Evolutionary conservation across 305 asterid genomes (phyloP), one percentile per base, ranked within the genome.

Genomic region (Plantago coronopus): DNA sequence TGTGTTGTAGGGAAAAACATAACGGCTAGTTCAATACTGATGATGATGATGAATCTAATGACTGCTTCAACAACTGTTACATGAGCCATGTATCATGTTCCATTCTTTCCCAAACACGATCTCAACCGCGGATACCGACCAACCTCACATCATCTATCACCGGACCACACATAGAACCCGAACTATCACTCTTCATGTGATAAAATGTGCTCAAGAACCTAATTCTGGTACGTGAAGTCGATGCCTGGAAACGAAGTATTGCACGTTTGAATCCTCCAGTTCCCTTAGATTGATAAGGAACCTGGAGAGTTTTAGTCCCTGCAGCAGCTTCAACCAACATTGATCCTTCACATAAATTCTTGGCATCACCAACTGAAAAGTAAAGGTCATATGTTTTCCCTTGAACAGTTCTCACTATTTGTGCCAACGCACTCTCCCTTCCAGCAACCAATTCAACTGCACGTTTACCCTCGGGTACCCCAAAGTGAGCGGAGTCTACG

Each of bases 91-190:
- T 37, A 57, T 53, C 57, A 50, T 42, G 2, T 40, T n/a, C 46
- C 47, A 49, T 49, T 25, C 23, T 15, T 5, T 2, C 31, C 67
- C 48, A 57, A 15, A 40, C 57, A 47, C 11, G 59, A 21, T 22
- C 20, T 18, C 57, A 55, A 57, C 46, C n/a, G 17, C 71, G 86
- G 64, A 81, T 68, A 17, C 84, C 63, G 11, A 74, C 73, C 78
- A 87, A 65, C 61, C 75, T 79, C 57, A 87, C 89, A 67, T 90
- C 87, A 69, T 90, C 96, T 51, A 90, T 61, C 17, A 87, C 88
- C 0, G 97, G 97, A 55, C 97, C 96, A 57, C 97, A 90, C 29
- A 90, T 48, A 10, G 95, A 34, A 18, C 97, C 97, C 0, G 95
- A 63, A 22, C 60, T 71, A 22, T 90, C 97, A 61, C 81, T 85